Conservation (phyloP, 2,329 filamentous ascomycete genomes). For the Sclerotinia minor region DNA sequence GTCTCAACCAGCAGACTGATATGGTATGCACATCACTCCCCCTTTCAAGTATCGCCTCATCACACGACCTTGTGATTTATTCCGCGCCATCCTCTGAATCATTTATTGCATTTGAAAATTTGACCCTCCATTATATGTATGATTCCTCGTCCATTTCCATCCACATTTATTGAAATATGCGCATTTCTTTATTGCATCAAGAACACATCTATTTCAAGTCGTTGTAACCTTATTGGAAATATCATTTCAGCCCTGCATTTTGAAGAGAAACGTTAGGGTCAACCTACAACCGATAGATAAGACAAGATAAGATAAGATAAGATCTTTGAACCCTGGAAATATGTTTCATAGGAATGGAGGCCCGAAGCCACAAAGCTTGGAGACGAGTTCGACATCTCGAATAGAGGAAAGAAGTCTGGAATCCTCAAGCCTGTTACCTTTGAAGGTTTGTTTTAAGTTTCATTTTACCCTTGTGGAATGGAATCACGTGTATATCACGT, state of each 20-base stretch:
- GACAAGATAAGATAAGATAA: slow-evolving; percentile 5
- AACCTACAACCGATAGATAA: background rate
- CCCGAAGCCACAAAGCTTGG: background rate
- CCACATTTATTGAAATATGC: background rate
- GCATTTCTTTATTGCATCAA: background rate
- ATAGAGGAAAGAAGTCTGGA: background rate
- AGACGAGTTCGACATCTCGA: background rate
- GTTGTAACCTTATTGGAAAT: background rate
- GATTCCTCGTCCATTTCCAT: background rate
- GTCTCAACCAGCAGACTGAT: background rate
- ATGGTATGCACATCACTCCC: background rate
- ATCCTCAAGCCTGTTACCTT: background rate
- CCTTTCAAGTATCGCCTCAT: background rate
- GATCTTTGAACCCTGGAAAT: background rate
- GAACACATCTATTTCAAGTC: background rate
- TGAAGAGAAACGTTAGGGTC: too few species aligned
- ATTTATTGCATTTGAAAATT: background rate
- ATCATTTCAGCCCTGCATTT: too few species aligned
- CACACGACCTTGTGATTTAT: slow-evolving; percentile 6
- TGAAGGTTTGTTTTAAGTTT: background rate
- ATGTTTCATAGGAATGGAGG: background rate
- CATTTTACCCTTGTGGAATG: rapidly evolving
- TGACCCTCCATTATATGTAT: background rate
- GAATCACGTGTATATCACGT: background rate
- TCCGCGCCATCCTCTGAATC: background rate